These are phyloP conservation scores for Suillus luteus DNA, from an alignment of 768 basidiomycete species.

Conservation along the genomic window DNA sequence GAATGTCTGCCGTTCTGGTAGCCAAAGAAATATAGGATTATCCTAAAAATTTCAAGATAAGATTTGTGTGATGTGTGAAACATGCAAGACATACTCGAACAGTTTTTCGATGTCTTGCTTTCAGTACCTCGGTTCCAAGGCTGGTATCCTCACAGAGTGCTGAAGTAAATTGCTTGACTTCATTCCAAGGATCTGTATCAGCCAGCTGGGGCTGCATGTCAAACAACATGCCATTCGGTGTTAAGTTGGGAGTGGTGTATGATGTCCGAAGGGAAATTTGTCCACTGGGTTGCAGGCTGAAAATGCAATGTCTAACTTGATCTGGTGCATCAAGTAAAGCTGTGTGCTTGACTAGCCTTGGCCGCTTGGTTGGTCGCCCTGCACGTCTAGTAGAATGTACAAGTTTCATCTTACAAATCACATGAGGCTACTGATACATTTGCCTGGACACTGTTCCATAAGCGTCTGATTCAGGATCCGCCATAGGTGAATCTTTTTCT, in stretches of 20 bases:
- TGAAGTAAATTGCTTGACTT: neutral
- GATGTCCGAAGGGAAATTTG: neutral
- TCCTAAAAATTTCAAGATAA: neutral
- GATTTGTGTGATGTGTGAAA: neutral
- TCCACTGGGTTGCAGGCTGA: neutral
- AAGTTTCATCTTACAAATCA: no score
- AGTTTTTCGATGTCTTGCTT: neutral
- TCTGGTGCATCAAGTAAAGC: neutral
- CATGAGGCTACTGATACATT: no score
- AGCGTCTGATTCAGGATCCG: no score
- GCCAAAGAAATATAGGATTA: neutral
- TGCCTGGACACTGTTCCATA: no score
- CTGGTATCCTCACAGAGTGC: neutral
- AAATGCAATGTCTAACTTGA: neutral
- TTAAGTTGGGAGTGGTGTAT: neutral
- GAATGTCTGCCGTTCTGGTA: slow-evolving; percentile 1
- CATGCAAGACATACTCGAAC: neutral
- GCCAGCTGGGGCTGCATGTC: no score
- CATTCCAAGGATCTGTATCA: neutral
- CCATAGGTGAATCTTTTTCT: no score
- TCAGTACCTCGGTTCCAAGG: neutral
- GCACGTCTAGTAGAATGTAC: no score
- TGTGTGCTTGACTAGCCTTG: neutral
- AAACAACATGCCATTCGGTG: neutral
- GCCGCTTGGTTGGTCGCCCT: neutral